Conservation (phyloP, 2,329 filamentous ascomycete genomes). For the Tricladium varicosporioides region DNA sequence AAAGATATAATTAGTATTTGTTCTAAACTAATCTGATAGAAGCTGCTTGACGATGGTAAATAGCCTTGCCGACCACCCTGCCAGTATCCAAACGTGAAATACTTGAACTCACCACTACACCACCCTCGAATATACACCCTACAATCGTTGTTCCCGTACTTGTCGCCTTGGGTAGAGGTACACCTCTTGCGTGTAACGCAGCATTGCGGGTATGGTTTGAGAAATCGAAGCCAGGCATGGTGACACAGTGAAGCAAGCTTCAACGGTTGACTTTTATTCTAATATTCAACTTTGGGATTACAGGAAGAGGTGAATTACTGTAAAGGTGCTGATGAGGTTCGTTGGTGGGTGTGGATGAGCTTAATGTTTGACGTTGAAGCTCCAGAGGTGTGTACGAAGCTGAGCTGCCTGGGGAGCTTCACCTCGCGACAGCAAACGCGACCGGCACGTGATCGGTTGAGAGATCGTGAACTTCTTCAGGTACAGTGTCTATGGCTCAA, state of each 20-base stretch:
- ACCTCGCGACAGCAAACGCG: slow-evolving; percentile 3
- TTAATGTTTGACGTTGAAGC: too few relatives aligned
- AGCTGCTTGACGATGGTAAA: background rate
- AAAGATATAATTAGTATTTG: slow-evolving; percentile 20
- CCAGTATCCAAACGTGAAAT: background rate
- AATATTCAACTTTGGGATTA: too few relatives aligned
- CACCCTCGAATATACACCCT: slow-evolving; percentile 92
- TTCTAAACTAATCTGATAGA: background rate
- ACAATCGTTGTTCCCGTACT: slow-evolving; percentile 99
- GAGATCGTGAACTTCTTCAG: too few relatives aligned
- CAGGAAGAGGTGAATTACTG: too few relatives aligned
- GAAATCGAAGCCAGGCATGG: slow-evolving; percentile 98
- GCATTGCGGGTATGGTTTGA: slow-evolving; percentile 99
- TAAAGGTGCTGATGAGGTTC: background rate
- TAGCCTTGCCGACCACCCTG: background rate
- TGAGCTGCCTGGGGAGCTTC: slow-evolving; percentile 7
- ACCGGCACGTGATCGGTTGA: background rate
- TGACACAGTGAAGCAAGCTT: slow-evolving; percentile 35
- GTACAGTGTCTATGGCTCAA: too few relatives aligned
- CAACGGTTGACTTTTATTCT: background rate
- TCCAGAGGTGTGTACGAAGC: slow-evolving; percentile 2
- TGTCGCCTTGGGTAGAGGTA: slow-evolving; percentile 94
- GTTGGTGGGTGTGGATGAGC: background rate
- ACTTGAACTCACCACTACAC: slow-evolving; percentile 75
- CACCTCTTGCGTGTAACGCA: slow-evolving; percentile 88